Conservation (phyloP, 2,329 filamentous ascomycete genomes). For the Fusarium xyrophilum region DNA sequence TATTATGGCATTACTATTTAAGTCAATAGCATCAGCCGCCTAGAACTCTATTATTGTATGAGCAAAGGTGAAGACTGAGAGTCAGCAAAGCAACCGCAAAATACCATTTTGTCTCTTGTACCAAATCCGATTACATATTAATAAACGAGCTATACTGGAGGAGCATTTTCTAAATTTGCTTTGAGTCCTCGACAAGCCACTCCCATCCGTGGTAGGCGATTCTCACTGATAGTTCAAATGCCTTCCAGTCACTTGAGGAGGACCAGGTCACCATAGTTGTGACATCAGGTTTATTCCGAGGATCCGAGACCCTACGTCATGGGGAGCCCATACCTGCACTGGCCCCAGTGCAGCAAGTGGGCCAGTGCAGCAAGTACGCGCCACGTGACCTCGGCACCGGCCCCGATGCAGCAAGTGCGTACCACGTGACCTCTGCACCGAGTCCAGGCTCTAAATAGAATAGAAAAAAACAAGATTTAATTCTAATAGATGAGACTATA, state of each 20-base stretch:
- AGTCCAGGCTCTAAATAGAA: no score
- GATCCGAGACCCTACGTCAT: no score
- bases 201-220: not conserved
- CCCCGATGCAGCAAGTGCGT: no score
- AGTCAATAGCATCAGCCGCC: not conserved
- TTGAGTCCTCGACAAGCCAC: not conserved
- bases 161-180: not conserved
- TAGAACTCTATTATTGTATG: rapidly evolving
- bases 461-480: no score
- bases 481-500: no score
- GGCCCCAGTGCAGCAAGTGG: no score
- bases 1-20: not conserved
- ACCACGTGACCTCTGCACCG: no score
- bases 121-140: rapidly evolving
- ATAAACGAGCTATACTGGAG: rapidly evolving
- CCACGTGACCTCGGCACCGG: no score
- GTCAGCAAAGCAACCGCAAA: not conserved
- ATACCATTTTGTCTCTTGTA: not conserved
- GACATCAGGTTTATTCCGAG: not conserved
- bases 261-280: no score
- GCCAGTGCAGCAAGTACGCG: no score
- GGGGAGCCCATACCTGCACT: no score
- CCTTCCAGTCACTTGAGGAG: not conserved
- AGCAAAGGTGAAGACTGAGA: rapidly evolving
- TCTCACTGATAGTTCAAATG: rapidly evolving